Conservation (phyloP, 306 rosid genomes). For the Lathyrus oleraceus region DNA sequence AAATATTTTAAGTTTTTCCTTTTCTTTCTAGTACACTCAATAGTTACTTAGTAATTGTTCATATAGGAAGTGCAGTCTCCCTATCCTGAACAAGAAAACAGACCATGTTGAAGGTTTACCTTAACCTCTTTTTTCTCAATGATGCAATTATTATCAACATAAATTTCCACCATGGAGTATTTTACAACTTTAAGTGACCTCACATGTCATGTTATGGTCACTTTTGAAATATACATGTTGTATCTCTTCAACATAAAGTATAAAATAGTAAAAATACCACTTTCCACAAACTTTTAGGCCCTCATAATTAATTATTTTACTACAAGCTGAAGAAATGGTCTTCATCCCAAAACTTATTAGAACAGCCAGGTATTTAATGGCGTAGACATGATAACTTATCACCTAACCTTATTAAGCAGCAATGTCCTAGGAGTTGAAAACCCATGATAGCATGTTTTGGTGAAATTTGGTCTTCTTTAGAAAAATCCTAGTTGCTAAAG, state of each 20-base stretch:
- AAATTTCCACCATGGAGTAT: neutral
- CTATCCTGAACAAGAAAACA: neutral
- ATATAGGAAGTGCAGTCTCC: neutral
- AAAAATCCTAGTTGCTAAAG: neutral
- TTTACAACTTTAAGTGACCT: neutral
- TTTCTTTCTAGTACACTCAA: too few relatives aligned
- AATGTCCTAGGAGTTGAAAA: conserved; percentile 4
- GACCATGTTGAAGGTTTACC: neutral
- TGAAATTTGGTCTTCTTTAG: neutral
- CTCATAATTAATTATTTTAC: neutral
- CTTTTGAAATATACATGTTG: neutral
- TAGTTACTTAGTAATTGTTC: neutral
- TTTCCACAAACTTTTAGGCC: neutral
- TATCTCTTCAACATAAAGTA: neutral
- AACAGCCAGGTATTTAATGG: neutral
- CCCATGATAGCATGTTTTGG: conserved; percentile 25
- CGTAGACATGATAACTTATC: neutral
- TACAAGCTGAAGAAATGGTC: neutral
- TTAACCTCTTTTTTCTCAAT: neutral
- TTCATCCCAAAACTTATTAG: neutral
- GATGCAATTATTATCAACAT: neutral
- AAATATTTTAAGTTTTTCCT: too few relatives aligned
- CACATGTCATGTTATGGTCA: neutral
- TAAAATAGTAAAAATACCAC: neutral
- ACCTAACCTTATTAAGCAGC: neutral